Conservation (phyloP, 805 yeast species). For the Schwanniomyces yamadae region DNA sequence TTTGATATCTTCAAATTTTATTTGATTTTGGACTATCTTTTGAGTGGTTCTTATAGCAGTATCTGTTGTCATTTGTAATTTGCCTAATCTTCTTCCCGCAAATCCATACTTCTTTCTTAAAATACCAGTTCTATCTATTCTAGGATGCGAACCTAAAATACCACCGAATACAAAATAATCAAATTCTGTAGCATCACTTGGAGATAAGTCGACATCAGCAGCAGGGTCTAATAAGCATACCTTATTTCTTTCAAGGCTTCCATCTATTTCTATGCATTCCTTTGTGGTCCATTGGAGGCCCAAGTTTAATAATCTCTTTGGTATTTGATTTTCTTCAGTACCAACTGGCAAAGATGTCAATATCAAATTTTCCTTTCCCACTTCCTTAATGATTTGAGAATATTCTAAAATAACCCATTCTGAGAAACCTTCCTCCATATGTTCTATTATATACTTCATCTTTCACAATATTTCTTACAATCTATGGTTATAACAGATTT, state of each 20-base stretch:
- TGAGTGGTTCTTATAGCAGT: slow-evolving; percentile 95
- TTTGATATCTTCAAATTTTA: slow-evolving; percentile 65
- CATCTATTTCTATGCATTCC: slow-evolving; percentile 59
- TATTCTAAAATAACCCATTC: slow-evolving; percentile 94
- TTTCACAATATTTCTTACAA: no score
- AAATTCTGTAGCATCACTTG: slow-evolving; percentile 62
- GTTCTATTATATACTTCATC: slow-evolving; percentile 93
- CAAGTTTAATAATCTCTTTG: slow-evolving; percentile 53
- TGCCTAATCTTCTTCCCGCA: slow-evolving; percentile 83
- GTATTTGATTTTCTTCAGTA: slow-evolving; percentile 63
- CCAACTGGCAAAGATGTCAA: slow-evolving; percentile 72
- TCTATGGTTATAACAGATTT: no score
- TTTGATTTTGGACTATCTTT: slow-evolving; percentile 60
- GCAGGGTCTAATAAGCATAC: slow-evolving; percentile 90
- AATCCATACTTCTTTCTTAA: slow-evolving; percentile 78
- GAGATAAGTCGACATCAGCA: slow-evolving; percentile 70
- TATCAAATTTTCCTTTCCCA: slow-evolving; percentile 73
- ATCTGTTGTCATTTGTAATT: slow-evolving; percentile 94
- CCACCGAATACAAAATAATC: slow-evolving; percentile 97
- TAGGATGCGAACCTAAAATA: slow-evolving; percentile 90
- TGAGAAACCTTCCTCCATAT: slow-evolving; percentile 96
- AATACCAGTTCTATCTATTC: slow-evolving; percentile 91
- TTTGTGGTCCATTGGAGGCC: slow-evolving; percentile 81
- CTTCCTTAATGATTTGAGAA: slow-evolving; percentile 74
- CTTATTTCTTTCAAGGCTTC: slow-evolving; percentile 40